Evolutionary conservation across 768 basidiomycete genomes (phyloP).

Genomic region (Hericium rajendrae): DNA sequence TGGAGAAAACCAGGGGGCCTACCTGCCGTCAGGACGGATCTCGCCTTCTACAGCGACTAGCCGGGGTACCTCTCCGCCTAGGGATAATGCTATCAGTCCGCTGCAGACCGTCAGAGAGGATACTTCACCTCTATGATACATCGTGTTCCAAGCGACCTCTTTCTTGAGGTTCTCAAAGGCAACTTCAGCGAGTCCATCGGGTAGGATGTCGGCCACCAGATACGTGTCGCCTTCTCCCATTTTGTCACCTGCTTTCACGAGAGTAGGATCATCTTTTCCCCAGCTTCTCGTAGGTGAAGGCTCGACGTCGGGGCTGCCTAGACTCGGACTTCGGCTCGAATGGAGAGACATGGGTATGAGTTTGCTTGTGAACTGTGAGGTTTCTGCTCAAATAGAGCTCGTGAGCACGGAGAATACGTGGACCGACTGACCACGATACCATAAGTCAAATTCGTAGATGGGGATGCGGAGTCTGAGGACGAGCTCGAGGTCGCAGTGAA

Average conservation of each 20-base stretch:
- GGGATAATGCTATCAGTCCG: background rate
- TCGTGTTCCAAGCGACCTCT: constrained; percentile 65
- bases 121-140: constrained; percentile 62
- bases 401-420: too few relatives aligned
- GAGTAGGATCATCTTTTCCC: background rate
- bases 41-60: constrained; percentile 54
- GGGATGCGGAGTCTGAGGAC: too few relatives aligned
- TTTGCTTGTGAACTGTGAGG: too few relatives aligned
- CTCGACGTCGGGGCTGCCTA: too few relatives aligned
- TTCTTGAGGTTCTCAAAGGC: constrained; percentile 49
- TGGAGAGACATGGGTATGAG: too few relatives aligned
- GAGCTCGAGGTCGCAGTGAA: too few relatives aligned
- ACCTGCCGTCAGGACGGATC: constrained; percentile 43
- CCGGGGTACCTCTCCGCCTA: constrained; percentile 68
- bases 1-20: constrained; percentile 13
- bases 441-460: too few relatives aligned
- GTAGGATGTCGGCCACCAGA: constrained; percentile 49
- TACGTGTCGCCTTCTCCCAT: constrained; percentile 64
- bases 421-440: too few relatives aligned
- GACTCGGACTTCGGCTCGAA: too few relatives aligned
- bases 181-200: constrained; percentile 39
- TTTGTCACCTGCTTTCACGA: constrained; percentile 18
- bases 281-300: too few relatives aligned
- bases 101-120: background rate
- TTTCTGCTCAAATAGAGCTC: too few relatives aligned